These are phyloP conservation scores for Fraxinus xanthoxyloides DNA, from an alignment of 305 asterid genomes.

Conservation along the genomic window DNA sequence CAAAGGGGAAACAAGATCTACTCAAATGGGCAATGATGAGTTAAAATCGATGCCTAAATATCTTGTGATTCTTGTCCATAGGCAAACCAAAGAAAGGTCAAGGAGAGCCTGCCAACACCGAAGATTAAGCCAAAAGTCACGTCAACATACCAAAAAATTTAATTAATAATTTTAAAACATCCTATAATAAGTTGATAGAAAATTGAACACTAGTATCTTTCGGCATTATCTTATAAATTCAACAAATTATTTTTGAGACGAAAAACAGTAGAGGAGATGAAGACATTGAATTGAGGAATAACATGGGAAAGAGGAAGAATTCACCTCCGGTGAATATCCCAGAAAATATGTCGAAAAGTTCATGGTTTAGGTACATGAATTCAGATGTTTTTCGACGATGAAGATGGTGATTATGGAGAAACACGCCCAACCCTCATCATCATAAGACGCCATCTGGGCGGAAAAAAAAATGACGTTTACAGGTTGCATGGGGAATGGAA, in stretches of 20 bases:
- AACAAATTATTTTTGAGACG: neutral
- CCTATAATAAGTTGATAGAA: neutral
- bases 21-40: too few species aligned
- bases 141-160: neutral
- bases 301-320: neutral
- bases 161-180: neutral
- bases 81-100: too few species aligned
- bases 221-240: neutral
- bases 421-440: conserved; percentile 70
- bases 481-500: conserved; percentile 60
- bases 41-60: too few species aligned
- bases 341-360: neutral
- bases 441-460: conserved; percentile 50
- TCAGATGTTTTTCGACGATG: conserved; percentile 23
- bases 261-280: neutral
- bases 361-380: conserved; percentile 41
- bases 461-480: conserved; percentile 58
- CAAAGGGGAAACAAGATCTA: too few species aligned
- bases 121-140: neutral
- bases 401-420: conserved; percentile 37
- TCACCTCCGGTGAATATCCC: neutral
- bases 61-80: too few species aligned
- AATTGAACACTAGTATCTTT: neutral
- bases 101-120: too few species aligned
- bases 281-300: neutral